These are phyloP conservation scores for Yarrowia alimentaria DNA, from an alignment of 805 yeast species.

Conservation along the genomic window DNA sequence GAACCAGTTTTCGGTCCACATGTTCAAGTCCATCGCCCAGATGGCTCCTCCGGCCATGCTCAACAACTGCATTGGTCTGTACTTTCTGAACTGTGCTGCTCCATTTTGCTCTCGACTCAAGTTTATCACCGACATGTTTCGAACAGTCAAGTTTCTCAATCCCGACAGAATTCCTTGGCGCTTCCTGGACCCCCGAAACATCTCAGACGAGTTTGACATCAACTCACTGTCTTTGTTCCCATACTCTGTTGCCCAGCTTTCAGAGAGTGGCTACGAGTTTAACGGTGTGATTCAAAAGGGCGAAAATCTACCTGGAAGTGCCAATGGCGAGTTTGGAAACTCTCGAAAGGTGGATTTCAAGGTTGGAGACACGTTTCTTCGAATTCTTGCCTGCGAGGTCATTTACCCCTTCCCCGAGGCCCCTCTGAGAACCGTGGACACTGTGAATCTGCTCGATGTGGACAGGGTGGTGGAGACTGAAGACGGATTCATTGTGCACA, in stretches of 20 bases:
- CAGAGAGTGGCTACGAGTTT: conserved; percentile 4
- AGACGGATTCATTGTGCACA: too few relatives aligned
- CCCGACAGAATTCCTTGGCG: conserved; percentile 34
- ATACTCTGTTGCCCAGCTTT: conserved; percentile 13
- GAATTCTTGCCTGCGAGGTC: neutral
- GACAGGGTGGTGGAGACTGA: conserved; percentile 1
- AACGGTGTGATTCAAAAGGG: neutral
- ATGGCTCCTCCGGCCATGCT: conserved; percentile 54
- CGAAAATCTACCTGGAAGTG: neutral
- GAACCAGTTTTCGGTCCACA: conserved; percentile 35
- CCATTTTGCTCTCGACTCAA: conserved; percentile 34
- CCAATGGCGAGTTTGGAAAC: neutral
- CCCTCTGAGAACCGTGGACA: conserved; percentile 6
- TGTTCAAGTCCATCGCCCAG: conserved; percentile 43
- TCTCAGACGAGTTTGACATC: conserved; percentile 43
- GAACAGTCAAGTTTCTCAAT: conserved; percentile 32
- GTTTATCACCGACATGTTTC: conserved; percentile 34
- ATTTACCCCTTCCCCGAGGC: conserved; percentile 7
- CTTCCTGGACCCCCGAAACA: conserved; percentile 51
- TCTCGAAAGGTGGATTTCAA: conserved; percentile 15
- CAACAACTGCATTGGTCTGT: conserved; percentile 53
- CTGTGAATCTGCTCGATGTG: neutral
- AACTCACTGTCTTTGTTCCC: conserved; percentile 11
- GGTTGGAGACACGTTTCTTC: conserved; percentile 9
- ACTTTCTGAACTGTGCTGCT: conserved; percentile 46